A percentile compares a stretch with the other conserved stretches of the same genome.
Conservation (phyloP, 176 grass and related monocot species). For the Puccinellia tenuiflora region DNA sequence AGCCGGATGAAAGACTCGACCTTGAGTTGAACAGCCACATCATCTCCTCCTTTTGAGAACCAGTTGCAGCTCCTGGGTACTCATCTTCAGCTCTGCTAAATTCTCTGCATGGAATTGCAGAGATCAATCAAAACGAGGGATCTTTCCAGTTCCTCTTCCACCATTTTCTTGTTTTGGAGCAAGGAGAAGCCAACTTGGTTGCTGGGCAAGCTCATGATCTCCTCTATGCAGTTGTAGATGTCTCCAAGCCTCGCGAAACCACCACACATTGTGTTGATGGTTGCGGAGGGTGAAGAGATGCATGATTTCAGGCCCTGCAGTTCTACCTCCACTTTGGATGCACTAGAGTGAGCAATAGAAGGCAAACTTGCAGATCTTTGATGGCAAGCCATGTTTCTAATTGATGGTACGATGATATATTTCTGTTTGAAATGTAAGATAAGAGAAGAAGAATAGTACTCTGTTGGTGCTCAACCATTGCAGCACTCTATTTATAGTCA, state of each 20-base stretch:
- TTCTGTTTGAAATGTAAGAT: slow-evolving; percentile 6
- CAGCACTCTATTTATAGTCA: slow-evolving; percentile 24
- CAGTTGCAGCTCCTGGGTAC: slow-evolving; percentile 17
- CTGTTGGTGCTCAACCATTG: slow-evolving; percentile 7
- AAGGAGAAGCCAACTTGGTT: slow-evolving; percentile 27
- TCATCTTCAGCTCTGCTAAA: slow-evolving; percentile 17
- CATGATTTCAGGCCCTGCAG: slow-evolving; percentile 10
- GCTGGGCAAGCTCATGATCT: slow-evolving; percentile 34
- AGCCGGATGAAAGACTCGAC: slow-evolving; percentile 14
- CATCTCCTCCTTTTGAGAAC: slow-evolving; percentile 31
- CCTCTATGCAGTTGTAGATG: slow-evolving; percentile 25
- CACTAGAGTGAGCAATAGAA: background rate
- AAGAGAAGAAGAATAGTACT: background rate
- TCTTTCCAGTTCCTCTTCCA: slow-evolving; percentile 33
- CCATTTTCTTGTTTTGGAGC: slow-evolving; percentile 3
- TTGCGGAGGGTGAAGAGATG: background rate
- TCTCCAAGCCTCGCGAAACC: slow-evolving; percentile 14
- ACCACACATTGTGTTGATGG: background rate
- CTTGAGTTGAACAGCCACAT: background rate
- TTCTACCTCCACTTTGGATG: slow-evolving; percentile 28
- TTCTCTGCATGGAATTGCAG: slow-evolving; percentile 25
- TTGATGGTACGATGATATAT: background rate
- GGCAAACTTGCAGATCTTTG: slow-evolving; percentile 45
- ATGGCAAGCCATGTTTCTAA: slow-evolving; percentile 39
- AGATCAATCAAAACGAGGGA: slow-evolving; percentile 43